Base-by-base conservation (phyloP, 148 eudicot genomes). In the Tetragonia tetragonoides region DNA sequence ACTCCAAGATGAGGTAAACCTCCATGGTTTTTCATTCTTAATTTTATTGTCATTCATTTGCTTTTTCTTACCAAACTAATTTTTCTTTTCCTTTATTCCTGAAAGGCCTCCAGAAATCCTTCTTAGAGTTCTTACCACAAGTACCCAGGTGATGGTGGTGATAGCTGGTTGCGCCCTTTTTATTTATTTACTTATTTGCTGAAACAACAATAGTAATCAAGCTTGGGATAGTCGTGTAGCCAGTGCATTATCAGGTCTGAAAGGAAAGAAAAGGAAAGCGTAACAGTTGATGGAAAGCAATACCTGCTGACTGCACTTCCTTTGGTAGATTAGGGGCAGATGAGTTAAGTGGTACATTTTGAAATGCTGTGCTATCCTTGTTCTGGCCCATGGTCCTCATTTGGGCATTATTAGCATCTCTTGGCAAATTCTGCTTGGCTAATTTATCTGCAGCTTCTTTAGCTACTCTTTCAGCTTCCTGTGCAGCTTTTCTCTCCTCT, bases 391-490 rank as follows among this genome's bases (percentile, higher is more conserved):
- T 41, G 54, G 68, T 10, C 72, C 66, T 75, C 40, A 61, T 76
- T 68, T 63, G 66, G 47, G 83, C 83, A 40, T 64, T 79, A 49
- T 72, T 74, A 78, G 89, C 87, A 71, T 81, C 68, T 70, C 75
- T 81, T 37, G 70, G 74, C 70, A 72, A 54, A 47, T 75, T 83
- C 72, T 88, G 90, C 69, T 80, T 70, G 51, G 87, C 84, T 62
- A 73, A 65, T 84, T 77, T 85, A 15, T 85, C 88, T 28, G 86
- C 91, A 73, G 95, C 94, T 87, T 89, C 91, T 87, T 91, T 83
- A 73, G 87, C 88, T 77, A 84, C 82, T 86, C 88, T 90, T 78
- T 87, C 93, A 83, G 94, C 96, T 82, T 87, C 97, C 80, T 85
- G 66, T 53, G 86, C 85, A 79, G 82, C 80, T 73, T 81, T 86